A percentile compares a stretch with the other conserved stretches of the same genome.
Conservation (phyloP, 805 yeast species). For the Scheffersomyces coipomensis region DNA sequence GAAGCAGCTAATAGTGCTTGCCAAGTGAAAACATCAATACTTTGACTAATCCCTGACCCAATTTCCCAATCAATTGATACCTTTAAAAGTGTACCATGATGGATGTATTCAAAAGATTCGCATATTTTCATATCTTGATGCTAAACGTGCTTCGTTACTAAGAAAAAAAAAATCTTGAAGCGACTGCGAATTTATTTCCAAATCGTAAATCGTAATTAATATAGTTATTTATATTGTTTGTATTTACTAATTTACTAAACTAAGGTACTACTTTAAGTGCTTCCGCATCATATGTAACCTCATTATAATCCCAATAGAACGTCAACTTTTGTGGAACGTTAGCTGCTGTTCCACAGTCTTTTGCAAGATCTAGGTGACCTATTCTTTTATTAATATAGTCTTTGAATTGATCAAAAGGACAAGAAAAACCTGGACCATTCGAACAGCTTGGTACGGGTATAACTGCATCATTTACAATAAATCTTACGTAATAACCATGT, state of each 20-base stretch:
- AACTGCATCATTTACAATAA: slow-evolving; percentile 40
- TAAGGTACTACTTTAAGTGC: no score
- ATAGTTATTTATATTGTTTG: no score
- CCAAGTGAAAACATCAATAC: no score
- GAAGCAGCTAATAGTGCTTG: no score
- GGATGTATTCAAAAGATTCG: no score
- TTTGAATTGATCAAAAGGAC: slow-evolving; percentile 36
- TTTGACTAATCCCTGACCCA: background rate
- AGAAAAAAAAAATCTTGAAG: no score
- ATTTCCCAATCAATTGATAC: background rate
- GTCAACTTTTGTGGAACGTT: slow-evolving; percentile 26
- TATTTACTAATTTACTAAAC: no score
- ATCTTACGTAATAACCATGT: slow-evolving; percentile 32
- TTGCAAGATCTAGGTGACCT: slow-evolving; percentile 20
- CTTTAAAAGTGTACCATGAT: no score
- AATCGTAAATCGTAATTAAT: no score
- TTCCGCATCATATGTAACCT: slow-evolving; percentile 7
- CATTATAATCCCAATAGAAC: slow-evolving; percentile 42
- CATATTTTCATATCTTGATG: no score
- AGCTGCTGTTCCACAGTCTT: slow-evolving; percentile 25
- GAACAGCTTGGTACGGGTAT: slow-evolving; percentile 32
- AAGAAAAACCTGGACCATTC: slow-evolving; percentile 43
- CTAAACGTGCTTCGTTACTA: no score
- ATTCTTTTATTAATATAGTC: slow-evolving; percentile 27
- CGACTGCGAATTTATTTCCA: no score